Evolutionary conservation across 1,284 basidiomycete species (phyloP), one percentile per base, ranked within the genome.

Genomic region (Austroboletus olivaceoglutinosus): DNA sequence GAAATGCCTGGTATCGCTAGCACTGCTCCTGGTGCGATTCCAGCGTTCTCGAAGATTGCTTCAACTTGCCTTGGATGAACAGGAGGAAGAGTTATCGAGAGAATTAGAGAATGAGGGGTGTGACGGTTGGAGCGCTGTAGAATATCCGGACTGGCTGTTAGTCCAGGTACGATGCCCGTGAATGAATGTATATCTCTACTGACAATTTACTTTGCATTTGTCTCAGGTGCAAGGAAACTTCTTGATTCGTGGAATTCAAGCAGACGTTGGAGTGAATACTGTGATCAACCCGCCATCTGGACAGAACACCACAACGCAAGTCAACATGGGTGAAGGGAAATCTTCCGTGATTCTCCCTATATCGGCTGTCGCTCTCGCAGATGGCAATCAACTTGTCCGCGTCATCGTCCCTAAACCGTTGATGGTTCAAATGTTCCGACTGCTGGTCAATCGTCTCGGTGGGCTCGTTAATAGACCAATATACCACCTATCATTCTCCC

Each of bases 301-400:
- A 3, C 27, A 49, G 7, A 81, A 73, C 45, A 71, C 70, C 0
- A 60, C 70, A 7, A 61, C 76, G 18, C 80, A 81, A 50, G 70
- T 82, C 19, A 79, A 80, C 41, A 81, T 81, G 80, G 80, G 80
- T 3, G 80, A 81, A 54, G 79, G 80, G 3, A 81, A 82, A 52
- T 76, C 79, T 0, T 76, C 77, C 0, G 79, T 81, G 2, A 81
- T 82, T 21, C 70, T 76, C 0, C 79, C 80, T 0, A 63, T 81
- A 21, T 64, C 71, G 21, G 63, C 73, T 0, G 59, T 70, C 0
- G 52, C 66, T 7, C 60, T 80, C 8, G 75, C 79, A 0, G 64
- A 80, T 53, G 70, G 73, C 2, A 39, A 64, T 10, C 72, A 64
- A 21, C 58, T 81, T 5, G 73, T 73, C 10, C 70, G 80, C 6